Conservation (phyloP, 1,139 yeast genomes). For the Schwanniomyces etchellsii region DNA sequence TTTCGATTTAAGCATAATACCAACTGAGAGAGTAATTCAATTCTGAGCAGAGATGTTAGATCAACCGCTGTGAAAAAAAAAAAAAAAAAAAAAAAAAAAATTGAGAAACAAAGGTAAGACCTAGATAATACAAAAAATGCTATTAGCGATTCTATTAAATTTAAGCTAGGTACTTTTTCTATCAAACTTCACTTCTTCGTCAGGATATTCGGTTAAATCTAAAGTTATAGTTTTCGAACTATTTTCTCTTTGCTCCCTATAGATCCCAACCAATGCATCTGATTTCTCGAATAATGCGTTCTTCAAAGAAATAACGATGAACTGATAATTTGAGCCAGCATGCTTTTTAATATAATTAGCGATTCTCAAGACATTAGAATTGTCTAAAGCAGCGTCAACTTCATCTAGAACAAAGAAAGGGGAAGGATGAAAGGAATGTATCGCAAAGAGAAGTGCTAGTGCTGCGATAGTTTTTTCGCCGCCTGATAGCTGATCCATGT, state of each 20-base stretch:
- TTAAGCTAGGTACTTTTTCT: too few relatives aligned
- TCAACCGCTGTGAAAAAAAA: too few relatives aligned
- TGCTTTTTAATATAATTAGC: conserved; percentile 78
- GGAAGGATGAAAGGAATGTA: conserved; percentile 87
- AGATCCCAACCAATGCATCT: conserved; percentile 89
- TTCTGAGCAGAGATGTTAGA: too few relatives aligned
- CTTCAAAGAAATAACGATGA: conserved; percentile 89
- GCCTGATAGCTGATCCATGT: conserved; percentile 90
- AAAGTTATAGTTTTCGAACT: conserved; percentile 73
- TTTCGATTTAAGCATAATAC: too few relatives aligned
- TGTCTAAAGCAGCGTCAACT: conserved; percentile 95
- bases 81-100: too few relatives aligned
- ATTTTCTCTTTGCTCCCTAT: conserved; percentile 74
- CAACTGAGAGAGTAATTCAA: too few relatives aligned
- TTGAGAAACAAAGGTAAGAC: too few relatives aligned
- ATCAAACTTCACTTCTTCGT: too few relatives aligned
- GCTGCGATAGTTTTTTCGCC: conserved; percentile 99
- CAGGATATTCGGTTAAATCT: conserved; percentile 62
- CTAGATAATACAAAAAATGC: too few relatives aligned
- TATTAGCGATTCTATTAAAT: too few relatives aligned
- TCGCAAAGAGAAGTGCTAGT: conserved; percentile 81
- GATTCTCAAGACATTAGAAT: conserved; percentile 76
- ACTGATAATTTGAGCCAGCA: conserved; percentile 78
- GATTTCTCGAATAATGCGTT: conserved; percentile 83
- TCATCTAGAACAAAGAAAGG: conserved; percentile 96